A percentile compares a stretch with the other conserved stretches of the same genome.
Conservation (phyloP, 1,284 basidiomycete genomes). For the Bjerkandera adusta region DNA sequence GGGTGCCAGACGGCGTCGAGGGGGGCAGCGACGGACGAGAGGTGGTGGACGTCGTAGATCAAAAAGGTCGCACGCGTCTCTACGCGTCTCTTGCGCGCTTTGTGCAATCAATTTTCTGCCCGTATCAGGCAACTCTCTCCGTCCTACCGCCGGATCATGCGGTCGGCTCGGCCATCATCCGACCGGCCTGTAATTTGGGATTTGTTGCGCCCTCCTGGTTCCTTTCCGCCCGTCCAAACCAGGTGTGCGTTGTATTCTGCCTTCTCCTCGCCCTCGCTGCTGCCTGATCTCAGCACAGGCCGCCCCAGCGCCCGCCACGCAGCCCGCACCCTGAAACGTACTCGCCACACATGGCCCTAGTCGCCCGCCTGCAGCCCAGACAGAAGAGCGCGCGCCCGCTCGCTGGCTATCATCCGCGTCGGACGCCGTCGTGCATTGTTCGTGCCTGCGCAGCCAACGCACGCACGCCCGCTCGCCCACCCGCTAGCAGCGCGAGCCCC, state of each 20-base stretch:
- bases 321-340: too few relatives aligned
- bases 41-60: conserved; percentile 10
- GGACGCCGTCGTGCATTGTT: background rate
- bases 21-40: too few relatives aligned
- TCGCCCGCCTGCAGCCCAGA: background rate
- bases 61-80: conserved; percentile 9
- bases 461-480: background rate
- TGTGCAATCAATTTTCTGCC: conserved; percentile 5
- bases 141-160: conserved; percentile 3
- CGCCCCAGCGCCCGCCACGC: too few relatives aligned
- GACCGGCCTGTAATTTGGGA: background rate
- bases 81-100: conserved; percentile 8
- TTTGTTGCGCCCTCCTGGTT: background rate
- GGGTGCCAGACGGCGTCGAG: background rate
- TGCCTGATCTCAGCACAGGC: background rate
- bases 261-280: background rate
- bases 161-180: conserved; percentile 2
- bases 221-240: background rate
- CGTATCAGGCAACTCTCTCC: background rate
- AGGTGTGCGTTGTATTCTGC: too few relatives aligned
- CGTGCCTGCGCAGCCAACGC: conserved; percentile 1
- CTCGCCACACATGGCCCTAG: background rate
- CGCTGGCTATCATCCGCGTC: background rate
- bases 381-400: background rate
- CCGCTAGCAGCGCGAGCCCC: background rate